Evolutionary conservation across 2,329 filamentous ascomycete genomes (phyloP), one percentile per base, ranked within the genome.

Genomic region (Colletotrichum aenigma): DNA sequence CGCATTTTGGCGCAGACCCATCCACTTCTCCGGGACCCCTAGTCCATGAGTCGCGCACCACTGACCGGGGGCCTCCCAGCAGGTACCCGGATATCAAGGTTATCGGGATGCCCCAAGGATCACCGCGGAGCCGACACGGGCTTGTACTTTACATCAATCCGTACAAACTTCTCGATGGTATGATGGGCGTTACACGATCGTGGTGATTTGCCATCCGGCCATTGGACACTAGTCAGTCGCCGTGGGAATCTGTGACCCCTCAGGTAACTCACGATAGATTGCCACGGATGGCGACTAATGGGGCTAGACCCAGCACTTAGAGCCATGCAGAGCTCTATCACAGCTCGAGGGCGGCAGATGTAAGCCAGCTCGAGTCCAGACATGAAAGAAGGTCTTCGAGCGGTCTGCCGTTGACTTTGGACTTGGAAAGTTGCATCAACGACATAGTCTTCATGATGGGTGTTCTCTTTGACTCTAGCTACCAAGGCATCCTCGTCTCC

Each of bases 61-160:
- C 16, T 16, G 56, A 73, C 73, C 43, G 36, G 73, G 69, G 38
- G 12, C 10, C 26, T n/a, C 72, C 38, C 56, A 61, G 73, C 36
- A 58, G 64, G 56, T 68, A 52, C 61, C 34, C 70, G 58, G 34
- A 52, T 73, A 68, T 73, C 73, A 75, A 73, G 70, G 56, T 73
- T 75, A 75, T 75, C 70, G 43, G 64, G 64, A 65, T 75, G 56
- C 68, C 43, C 73, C 73, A 75, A 72, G 69, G 34, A 62, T 38
- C 28, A 68, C 21, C 70, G 24, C 28, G 43, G 52, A 32, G 56
- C 38, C 56, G 71, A 52, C 36, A 10, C 38, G 26, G 48, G 52
- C 18, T 52, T 68, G 73, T 73, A 75, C 48, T 68, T 36, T 26
- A 24, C 56, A 75, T 58, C 73, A 52, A 48, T 7, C 26, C 32